phyloP scores from a whole-genome alignment of 345 rosid genomes.

The Rhodamnia argentea region DNA sequence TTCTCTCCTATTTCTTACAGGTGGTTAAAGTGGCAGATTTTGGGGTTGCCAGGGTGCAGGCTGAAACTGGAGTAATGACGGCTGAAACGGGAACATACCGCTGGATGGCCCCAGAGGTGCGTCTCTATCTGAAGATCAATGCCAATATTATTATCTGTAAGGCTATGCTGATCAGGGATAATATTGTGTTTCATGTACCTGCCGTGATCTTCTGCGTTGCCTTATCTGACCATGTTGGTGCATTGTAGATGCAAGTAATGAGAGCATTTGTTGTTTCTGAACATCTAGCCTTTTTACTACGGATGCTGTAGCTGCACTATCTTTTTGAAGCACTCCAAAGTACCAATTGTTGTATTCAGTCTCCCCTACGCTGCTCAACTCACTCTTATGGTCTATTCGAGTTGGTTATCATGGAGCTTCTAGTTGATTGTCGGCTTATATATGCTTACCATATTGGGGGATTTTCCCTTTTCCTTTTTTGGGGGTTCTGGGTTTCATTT shows the following conservation, averaged over 20 bases:
- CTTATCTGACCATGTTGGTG: neutral
- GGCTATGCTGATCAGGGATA: neutral
- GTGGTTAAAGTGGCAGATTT: slow-evolving; percentile 98
- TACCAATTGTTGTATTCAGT: neutral
- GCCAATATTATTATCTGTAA: neutral
- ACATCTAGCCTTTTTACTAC: neutral
- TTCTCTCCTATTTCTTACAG: slow-evolving; percentile 19
- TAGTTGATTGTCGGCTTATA: neutral
- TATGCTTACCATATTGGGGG: neutral
- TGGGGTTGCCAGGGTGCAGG: slow-evolving; percentile 95
- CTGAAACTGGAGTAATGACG: slow-evolving; percentile 90
- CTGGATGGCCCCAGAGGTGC: slow-evolving; percentile 99
- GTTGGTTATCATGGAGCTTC: neutral
- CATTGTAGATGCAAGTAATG: neutral
- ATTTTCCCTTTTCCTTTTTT: neutral
- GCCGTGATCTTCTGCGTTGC: neutral
- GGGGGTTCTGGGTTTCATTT: neutral
- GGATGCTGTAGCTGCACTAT: neutral
- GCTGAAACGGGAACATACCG: slow-evolving; percentile 99
- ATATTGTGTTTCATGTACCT: neutral
- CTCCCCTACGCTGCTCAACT: neutral
- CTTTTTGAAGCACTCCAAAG: neutral
- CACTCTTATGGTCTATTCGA: neutral
- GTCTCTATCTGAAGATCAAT: slow-evolving; percentile 1
- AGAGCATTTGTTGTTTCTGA: neutral